phyloP scores from a whole-genome alignment of 139 green algal species.

The Yamagishiella unicocca region DNA sequence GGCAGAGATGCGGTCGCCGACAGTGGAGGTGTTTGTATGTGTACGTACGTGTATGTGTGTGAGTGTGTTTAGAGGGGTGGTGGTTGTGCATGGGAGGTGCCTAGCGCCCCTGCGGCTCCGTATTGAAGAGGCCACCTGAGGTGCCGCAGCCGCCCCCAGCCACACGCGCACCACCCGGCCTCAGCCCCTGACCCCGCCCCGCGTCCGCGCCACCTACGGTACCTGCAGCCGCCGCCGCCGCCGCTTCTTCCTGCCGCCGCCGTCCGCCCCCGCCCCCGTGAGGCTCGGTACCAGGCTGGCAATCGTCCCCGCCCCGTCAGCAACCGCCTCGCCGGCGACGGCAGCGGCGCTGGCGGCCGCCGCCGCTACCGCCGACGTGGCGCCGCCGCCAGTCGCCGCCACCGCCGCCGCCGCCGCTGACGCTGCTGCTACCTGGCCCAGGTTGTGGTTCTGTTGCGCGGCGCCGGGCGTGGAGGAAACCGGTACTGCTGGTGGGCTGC shows the following conservation, averaged over 20 bases:
- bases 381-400: not conserved
- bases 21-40: no score
- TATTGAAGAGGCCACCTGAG: no score
- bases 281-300: conserved; percentile 5
- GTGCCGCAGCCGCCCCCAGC: no score
- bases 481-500: not conserved
- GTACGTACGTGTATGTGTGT: no score
- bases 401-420: not conserved
- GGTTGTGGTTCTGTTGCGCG: no score
- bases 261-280: not conserved
- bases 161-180: not conserved
- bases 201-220: no score
- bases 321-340: conserved; percentile 12
- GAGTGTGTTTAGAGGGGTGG: no score
- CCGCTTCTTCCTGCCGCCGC: not conserved
- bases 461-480: not conserved
- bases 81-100: no score
- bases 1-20: not conserved
- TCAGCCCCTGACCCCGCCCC: not conserved
- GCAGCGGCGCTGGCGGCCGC: not conserved
- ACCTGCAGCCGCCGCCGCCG: conserved; percentile 11
- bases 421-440: not conserved
- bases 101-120: no score
- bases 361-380: not conserved
- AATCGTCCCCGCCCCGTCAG: conserved; percentile 13